Evolutionary conservation across 1,139 yeast species (phyloP), one percentile per base, ranked within the genome.

Genomic region (Scheffersomyces parashehatae): DNA sequence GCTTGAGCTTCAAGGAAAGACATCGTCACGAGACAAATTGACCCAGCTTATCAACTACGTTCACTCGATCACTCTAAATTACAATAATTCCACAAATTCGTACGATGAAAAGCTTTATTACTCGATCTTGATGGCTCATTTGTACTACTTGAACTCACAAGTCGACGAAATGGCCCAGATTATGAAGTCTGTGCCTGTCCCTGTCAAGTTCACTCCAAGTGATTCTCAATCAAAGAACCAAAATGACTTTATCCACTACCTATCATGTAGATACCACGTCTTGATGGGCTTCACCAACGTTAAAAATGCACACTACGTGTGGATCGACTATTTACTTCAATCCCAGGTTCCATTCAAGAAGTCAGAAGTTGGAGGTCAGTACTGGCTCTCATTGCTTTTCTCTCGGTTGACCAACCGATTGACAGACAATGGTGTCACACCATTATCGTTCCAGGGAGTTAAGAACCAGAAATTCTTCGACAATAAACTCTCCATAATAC

Each of bases 311-410:
- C 49, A 51, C 38, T 52, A 58, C 15, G 50, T 62, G 29, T 73
- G 77, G 75, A 48, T 54, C 14, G 68, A 65, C 12, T 73, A 63
- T 48, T 59, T 73, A 39, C 47, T 45, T 28, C 49, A 59, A 35
- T 56, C 58, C 41, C 55, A 55, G 16, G 52, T 45, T 28, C 70
- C 71, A 9, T 70, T 69, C 46, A 44, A 50, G 20, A 67, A 65
- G 46, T 62, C 73, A 5, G 68, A 70, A 38, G 65, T 70, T 16
- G 65, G 73, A 2, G 75, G 70, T 3, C 64, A 64, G 40, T 56
- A 62, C 42, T 74, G 79, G 79, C 55, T 69, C n/a, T 70, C 64
- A 26, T 53, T 65, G 30, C 50, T 72, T 36, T 64, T 59, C 45
- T 53, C 52, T 28, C 58, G 62, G 40, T 58, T 70, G 29, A 59